These are phyloP conservation scores for Collybia sp. DNA, from an alignment of 768 basidiomycete genomes.

Conservation along the genomic window DNA sequence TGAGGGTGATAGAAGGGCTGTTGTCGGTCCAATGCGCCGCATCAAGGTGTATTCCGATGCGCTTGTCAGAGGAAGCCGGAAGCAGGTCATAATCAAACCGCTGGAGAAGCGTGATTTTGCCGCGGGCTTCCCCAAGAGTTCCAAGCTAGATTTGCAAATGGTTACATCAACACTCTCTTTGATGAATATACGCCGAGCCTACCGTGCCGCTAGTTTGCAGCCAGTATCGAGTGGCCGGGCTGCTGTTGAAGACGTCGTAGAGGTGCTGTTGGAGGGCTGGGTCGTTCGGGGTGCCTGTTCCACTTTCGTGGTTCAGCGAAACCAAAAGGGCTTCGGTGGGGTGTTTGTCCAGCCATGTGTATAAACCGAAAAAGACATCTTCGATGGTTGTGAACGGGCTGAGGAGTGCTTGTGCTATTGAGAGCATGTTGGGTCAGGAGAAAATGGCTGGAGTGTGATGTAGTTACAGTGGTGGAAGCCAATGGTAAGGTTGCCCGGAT, in stretches of 20 bases:
- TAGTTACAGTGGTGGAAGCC: constrained; percentile 43
- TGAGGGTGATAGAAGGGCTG: constrained; percentile 34
- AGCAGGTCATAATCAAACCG: constrained; percentile 40
- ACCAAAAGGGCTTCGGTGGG: constrained; percentile 47
- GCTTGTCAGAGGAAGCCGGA: constrained; percentile 28
- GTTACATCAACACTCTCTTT: background rate
- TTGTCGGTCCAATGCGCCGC: constrained; percentile 45
- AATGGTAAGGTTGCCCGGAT: constrained; percentile 46
- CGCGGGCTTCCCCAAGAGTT: constrained; percentile 45
- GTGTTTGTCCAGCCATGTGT: constrained; percentile 47
- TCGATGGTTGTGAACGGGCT: constrained; percentile 40
- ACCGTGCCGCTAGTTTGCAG: constrained; percentile 38
- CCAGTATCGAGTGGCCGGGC: constrained; percentile 40
- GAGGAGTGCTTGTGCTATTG: constrained; percentile 33
- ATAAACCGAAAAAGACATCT: constrained; percentile 47
- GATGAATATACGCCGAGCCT: constrained; percentile 6
- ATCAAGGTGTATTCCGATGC: constrained; percentile 41
- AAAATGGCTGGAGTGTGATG: background rate
- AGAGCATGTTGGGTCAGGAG: background rate
- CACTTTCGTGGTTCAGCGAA: constrained; percentile 45
- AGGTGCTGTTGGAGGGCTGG: constrained; percentile 35
- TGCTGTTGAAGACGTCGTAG: constrained; percentile 32
- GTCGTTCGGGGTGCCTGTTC: constrained; percentile 39
- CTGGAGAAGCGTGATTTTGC: constrained; percentile 46
- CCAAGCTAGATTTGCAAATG: constrained; percentile 27